Conservation (phyloP, 768 basidiomycete genomes). For the Hygrocybe coccinea region DNA sequence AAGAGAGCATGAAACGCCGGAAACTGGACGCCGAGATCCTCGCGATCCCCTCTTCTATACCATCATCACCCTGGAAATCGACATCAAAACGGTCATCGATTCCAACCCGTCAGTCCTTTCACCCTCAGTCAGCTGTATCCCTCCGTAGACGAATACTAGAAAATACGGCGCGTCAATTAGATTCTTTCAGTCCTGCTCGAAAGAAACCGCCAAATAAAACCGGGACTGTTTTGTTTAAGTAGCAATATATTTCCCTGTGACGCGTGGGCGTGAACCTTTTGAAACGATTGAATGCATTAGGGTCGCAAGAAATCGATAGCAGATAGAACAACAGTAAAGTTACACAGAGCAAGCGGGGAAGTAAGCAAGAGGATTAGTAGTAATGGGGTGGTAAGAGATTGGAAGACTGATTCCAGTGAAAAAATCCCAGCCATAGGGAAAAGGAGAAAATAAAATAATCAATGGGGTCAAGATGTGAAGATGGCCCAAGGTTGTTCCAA, state of each 20-base stretch:
- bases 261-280: background rate
- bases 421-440: conserved; percentile 18
- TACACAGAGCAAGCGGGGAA: conserved; percentile 44
- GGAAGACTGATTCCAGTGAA: conserved; percentile 32
- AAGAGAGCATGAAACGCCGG: conserved; percentile 46
- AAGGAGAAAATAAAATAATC: conserved; percentile 20
- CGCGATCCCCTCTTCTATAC: conserved; percentile 25
- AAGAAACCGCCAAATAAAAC: conserved; percentile 1
- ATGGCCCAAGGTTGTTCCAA: conserved; percentile 73
- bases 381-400: conserved; percentile 34
- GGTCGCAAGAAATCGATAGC: conserved; percentile 50
- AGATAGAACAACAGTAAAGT: conserved; percentile 56
- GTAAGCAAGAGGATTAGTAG: conserved; percentile 32
- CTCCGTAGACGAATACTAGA: conserved; percentile 54
- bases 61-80: conserved; percentile 20
- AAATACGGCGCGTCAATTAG: conserved; percentile 47
- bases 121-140: conserved; percentile 32
- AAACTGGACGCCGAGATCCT: conserved; percentile 25
- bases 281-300: background rate
- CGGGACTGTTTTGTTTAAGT: background rate
- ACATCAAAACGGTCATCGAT: conserved; percentile 15
- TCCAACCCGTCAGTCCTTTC: too few relatives aligned
- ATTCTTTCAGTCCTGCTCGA: conserved; percentile 14
- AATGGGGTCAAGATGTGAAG: conserved; percentile 50
- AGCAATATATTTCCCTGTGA: background rate